Conservation (phyloP, 2,329 filamentous ascomycete genomes). For the Cadophora luteo-olivacea region DNA sequence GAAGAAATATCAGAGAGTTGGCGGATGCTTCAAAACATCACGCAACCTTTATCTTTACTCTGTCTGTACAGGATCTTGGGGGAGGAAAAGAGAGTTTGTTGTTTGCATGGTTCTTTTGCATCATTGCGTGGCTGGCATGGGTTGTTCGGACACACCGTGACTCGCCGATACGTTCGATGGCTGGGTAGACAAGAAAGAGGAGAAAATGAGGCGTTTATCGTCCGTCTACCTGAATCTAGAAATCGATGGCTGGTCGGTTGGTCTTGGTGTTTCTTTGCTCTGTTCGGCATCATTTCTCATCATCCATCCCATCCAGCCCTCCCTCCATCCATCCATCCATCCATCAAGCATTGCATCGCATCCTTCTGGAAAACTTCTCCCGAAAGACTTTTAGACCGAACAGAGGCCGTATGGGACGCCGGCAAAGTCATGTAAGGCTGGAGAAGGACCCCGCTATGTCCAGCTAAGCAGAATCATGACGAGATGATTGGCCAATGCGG, state of each 20-base stretch:
- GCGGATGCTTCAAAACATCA: slow-evolving; percentile 14
- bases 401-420: not conserved
- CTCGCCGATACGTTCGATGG: not conserved
- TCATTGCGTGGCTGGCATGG: not conserved
- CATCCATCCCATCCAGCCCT: too few relatives aligned
- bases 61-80: not conserved
- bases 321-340: too few relatives aligned
- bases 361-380: slow-evolving; percentile 14
- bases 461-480: not conserved
- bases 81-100: not conserved
- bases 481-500: not conserved
- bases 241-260: not conserved
- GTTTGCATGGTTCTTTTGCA: not conserved
- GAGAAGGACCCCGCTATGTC: not conserved
- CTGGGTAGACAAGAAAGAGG: not conserved
- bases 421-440: not conserved
- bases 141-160: slow-evolving; percentile 3
- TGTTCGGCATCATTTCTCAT: not conserved
- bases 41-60: slow-evolving; percentile 11
- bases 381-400: slow-evolving; percentile 6
- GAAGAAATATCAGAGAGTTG: slow-evolving; percentile 12
- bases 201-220: too few relatives aligned
- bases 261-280: not conserved
- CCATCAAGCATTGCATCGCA: too few relatives aligned
- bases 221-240: not conserved